Evolutionary conservation across 257 asterid species (phyloP).

Genomic region (Paraleonurus japonicus): DNA sequence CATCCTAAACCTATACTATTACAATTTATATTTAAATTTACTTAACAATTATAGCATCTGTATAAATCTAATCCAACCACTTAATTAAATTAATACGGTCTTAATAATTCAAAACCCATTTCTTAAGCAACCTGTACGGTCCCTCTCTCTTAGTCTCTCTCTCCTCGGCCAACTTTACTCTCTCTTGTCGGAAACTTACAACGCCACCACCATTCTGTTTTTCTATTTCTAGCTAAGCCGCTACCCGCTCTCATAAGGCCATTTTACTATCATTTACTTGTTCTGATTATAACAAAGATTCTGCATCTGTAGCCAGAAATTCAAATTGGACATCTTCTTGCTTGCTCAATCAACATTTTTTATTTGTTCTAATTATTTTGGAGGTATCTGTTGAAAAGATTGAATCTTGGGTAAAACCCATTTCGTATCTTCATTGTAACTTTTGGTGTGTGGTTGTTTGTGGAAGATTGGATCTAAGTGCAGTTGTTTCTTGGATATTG

Average conservation of each 20-base stretch:
- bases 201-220: slow-evolving; percentile 24
- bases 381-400: slow-evolving; percentile 23
- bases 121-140: slow-evolving; percentile 43
- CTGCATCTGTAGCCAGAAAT: background rate
- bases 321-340: slow-evolving; percentile 17
- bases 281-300: background rate
- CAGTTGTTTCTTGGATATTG: slow-evolving; percentile 25
- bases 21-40: background rate
- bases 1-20: background rate
- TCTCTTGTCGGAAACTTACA: slow-evolving; percentile 32
- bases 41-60: slow-evolving; percentile 1
- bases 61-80: slow-evolving; percentile 13
- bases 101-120: slow-evolving; percentile 27
- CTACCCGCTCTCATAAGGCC: slow-evolving; percentile 18
- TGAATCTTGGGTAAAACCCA: slow-evolving; percentile 40
- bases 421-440: background rate
- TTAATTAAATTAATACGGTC: slow-evolving; percentile 12
- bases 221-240: slow-evolving; percentile 17
- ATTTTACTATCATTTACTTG: background rate
- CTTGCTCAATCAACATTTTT: slow-evolving; percentile 27
- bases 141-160: slow-evolving; percentile 28
- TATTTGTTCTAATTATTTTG: background rate
- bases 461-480: slow-evolving; percentile 35
- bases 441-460: slow-evolving; percentile 2
- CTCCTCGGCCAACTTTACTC: slow-evolving; percentile 34